A percentile compares a stretch with the other conserved stretches of the same genome.
Conservation (phyloP, 495 filamentous ascomycete genomes). For the Melanomma pulvis-pyrius region DNA sequence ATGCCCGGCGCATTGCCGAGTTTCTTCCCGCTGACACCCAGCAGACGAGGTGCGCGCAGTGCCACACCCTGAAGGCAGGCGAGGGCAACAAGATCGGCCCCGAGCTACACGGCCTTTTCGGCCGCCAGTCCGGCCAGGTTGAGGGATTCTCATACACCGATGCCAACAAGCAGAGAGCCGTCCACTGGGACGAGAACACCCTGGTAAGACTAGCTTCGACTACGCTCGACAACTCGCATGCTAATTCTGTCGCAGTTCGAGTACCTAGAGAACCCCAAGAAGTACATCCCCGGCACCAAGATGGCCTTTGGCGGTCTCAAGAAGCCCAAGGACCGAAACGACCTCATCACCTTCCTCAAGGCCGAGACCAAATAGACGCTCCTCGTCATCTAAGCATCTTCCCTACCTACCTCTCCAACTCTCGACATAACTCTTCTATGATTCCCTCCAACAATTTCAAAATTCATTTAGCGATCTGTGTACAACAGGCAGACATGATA, state of each 20-base stretch:
- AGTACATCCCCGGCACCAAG: slow-evolving; percentile 99
- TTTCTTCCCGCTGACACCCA: slow-evolving; percentile 14
- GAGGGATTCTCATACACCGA: slow-evolving; percentile 98
- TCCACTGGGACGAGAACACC: slow-evolving; percentile 83
- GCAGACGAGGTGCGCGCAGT: slow-evolving; percentile 94
- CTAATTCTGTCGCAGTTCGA: slow-evolving; percentile 56
- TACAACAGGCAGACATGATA: slow-evolving; percentile 40
- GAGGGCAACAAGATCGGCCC: slow-evolving; percentile 98
- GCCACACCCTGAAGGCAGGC: slow-evolving; percentile 85
- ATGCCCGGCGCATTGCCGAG: neutral
- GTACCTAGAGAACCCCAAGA: slow-evolving; percentile 92
- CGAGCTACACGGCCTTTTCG: slow-evolving; percentile 95
- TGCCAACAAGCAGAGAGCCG: slow-evolving; percentile 96
- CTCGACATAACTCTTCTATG: slow-evolving; percentile 20
- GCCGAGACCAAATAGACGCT: slow-evolving; percentile 48
- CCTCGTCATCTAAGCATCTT: neutral
- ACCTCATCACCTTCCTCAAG: slow-evolving; percentile 75
- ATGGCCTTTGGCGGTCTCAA: slow-evolving; percentile 99
- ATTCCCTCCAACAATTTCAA: slow-evolving; percentile 10
- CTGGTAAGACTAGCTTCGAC: slow-evolving; percentile 61
- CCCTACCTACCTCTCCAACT: neutral
- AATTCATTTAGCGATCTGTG: slow-evolving; percentile 13
- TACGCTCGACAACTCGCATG: neutral
- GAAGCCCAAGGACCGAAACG: slow-evolving; percentile 99
- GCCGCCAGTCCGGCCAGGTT: slow-evolving; percentile 87